Base-by-base conservation (phyloP, 371 early-diverging fungal genomes). In the Mucor piriformis region DNA sequence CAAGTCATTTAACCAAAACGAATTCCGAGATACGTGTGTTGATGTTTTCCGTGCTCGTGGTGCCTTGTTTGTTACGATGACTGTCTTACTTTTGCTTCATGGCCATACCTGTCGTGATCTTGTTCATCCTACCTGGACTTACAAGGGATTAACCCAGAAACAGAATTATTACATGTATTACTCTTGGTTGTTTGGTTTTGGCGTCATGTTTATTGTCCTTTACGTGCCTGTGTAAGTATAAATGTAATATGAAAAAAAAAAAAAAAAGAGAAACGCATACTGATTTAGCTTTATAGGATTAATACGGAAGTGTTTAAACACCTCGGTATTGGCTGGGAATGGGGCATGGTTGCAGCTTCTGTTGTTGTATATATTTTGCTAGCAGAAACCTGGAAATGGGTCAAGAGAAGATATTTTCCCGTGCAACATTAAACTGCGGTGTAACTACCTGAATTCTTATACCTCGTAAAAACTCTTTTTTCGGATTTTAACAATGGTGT, bases 41-140 rank as follows among this genome's bases (percentile, higher is more conserved):
- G 57, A 67, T 6, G 90, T 89, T 13, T 92, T 79, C 77, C 83
- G 82, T 32, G 90, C 89, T 6, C 89, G 92, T 54, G 91, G 86
- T 59, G 79, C 86, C 0, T 71, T 85, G 27, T 92, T 88, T 62
- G 77, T 84, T 8, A 82, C 86, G 0, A 67, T 90, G 64, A 88
- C 89, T 0, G 64, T 86, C 6, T 72, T 86, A 15, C 66, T 90
- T 13, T 71, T 92, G 11, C 65, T 89, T n/a, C 90, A 89, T 63
- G 84, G 86, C 6, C 86, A 85, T 57, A 89, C 89, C 50, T 88
- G 89, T 70, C 86, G 91, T 35, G 81, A 83, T 33, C 67, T 90
- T 20, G 74, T 83, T 38, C 61, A 79, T 1, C 83, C 88, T 20
- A 81, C 84, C 50, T 89, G 84, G 61, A 74, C 59, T 25, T 74